Evolutionary conservation across 495 filamentous ascomycete species (phyloP), one percentile per base, ranked within the genome.

Genomic region (Podospora comata): DNA sequence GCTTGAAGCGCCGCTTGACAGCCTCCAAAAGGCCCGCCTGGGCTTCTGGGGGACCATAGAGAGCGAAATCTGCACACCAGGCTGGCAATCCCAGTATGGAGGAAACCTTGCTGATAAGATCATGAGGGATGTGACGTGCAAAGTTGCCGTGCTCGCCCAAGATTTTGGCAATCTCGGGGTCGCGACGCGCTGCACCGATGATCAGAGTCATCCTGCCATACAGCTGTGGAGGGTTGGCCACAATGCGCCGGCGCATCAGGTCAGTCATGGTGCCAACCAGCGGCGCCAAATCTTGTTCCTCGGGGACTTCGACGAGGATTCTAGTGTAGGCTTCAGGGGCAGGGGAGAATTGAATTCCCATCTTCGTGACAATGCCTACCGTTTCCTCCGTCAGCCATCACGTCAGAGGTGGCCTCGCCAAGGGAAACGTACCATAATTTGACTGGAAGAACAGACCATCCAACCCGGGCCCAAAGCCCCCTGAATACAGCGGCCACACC

Each of bases 391-490:
- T 23, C 20, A 23, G 20, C 20, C 20, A 23, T 23, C 20, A 23
- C 1, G 20, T 23, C 20, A 23, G 20, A 23, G 20, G 20, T 23
- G 20, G 20, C 20, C 20, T 23, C 20, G 7, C 7, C 30, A 32
- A 32, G 30, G 30, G 7, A 32, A 32, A 32, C 30, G 7, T 32
- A 32, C 30, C 30, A 32, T 32, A 77, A 69, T 82, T 86, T 68
- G 75, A 80, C 68, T 88, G 86, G 2, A 79, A 76, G 77, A 88
- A 88, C 60, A 87, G 78, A 27, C 85, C 85, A 67, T 88, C 85
- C 34, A 77, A 73, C 39, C 82, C 78, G 3, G 86, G 86, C 0
- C 86, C 86, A 70, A 83, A 87, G 3, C 80, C 84, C 60, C 83
- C 80, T 5, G 81, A 77, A 68, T 86, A 88, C 1, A 80, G 78